A percentile compares a stretch with the other conserved stretches of the same genome.
Conservation (phyloP, 805 yeast species). For the Ogataea haglerorum region DNA sequence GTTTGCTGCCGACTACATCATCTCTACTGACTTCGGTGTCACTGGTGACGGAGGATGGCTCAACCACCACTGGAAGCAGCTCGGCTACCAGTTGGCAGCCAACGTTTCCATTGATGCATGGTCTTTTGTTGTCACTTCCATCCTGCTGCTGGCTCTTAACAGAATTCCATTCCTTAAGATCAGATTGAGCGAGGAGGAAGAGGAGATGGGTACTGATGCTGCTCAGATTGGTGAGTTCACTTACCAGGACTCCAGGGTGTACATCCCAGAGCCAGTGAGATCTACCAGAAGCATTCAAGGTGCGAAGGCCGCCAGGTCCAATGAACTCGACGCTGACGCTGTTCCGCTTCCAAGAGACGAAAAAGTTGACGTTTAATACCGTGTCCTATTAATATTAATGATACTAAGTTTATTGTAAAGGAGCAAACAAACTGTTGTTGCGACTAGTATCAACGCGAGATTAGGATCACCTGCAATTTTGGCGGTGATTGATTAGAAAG, state of each 20-base stretch:
- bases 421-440: too few relatives aligned
- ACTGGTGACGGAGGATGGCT: conserved; percentile 84
- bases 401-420: too few relatives aligned
- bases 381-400: too few relatives aligned
- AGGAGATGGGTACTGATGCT: conserved; percentile 81
- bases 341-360: conserved; percentile 31
- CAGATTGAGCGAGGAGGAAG: conserved; percentile 83
- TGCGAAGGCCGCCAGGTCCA: conserved; percentile 14
- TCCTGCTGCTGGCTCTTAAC: conserved; percentile 65
- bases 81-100: conserved; percentile 87
- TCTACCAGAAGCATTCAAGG: conserved; percentile 38
- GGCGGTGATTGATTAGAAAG: too few relatives aligned
- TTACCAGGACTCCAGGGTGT: conserved; percentile 60
- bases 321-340: conserved; percentile 26
- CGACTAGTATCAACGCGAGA: too few relatives aligned
- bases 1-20: conserved; percentile 87
- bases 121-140: conserved; percentile 70
- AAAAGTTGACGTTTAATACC: conserved; percentile 19
- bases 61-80: conserved; percentile 75
- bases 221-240: conserved; percentile 91
- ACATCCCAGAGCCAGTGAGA: conserved; percentile 77
- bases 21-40: conserved; percentile 69
- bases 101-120: conserved; percentile 66
- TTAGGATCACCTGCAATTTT: too few relatives aligned
- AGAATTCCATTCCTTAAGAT: conserved; percentile 75